Evolutionary conservation across 2,329 filamentous ascomycete genomes (phyloP).

Genomic region (Neopestalotiopsis clavispora): DNA sequence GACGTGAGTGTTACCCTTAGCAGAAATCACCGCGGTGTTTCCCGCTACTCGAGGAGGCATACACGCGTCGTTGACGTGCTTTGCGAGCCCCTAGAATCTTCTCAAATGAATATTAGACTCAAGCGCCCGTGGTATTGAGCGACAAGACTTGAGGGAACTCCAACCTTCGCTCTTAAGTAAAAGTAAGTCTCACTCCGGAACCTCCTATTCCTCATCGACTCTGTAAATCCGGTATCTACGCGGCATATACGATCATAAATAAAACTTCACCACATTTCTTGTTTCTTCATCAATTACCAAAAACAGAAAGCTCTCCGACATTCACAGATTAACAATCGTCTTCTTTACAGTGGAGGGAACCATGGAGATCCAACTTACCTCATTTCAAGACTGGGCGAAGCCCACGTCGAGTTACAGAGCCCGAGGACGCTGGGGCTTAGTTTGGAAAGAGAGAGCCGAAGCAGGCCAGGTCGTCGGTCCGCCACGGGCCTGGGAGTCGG

Average conservation of each 20-base stretch:
- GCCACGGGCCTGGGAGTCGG: not conserved
- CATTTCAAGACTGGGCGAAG: constrained; percentile 50
- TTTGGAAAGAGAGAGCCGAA: constrained; percentile 31
- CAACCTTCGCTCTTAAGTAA: constrained; percentile 45
- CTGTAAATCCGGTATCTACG: too few relatives aligned
- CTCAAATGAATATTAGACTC: too few relatives aligned
- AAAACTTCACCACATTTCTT: too few relatives aligned
- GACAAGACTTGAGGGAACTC: constrained; percentile 41
- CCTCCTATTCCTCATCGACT: not conserved
- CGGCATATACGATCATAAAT: too few relatives aligned
- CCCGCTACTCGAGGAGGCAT: not conserved
- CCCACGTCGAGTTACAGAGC: constrained; percentile 54
- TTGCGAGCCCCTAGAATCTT: too few relatives aligned
- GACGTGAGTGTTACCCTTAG: constrained; percentile 18
- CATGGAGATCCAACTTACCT: constrained; percentile 51
- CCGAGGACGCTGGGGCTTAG: constrained; percentile 43
- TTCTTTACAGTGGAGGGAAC: constrained; percentile 41
- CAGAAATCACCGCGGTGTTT: constrained; percentile 11
- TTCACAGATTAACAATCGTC: not conserved
- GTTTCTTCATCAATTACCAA: too few relatives aligned
- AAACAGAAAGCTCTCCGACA: not conserved
- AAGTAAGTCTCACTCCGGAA: constrained; percentile 19
- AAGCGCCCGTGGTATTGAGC: too few relatives aligned
- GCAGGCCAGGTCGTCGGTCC: constrained; percentile 19
- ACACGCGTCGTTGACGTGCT: too few relatives aligned